Base-by-base conservation (phyloP, 192 early-diverging fungal genomes). In the Rhizophagus clarus region DNA sequence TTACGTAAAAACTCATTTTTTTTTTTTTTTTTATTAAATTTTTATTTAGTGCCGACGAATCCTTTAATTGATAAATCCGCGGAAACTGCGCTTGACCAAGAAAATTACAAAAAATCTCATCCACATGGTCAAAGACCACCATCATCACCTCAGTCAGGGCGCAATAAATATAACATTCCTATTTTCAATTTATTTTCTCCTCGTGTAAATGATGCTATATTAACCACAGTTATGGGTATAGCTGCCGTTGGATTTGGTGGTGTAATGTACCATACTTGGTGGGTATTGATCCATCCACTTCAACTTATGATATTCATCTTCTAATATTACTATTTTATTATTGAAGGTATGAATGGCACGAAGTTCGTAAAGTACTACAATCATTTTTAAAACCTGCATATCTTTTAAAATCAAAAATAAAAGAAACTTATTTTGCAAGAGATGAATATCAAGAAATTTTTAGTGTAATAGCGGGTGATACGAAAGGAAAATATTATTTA, bases 121-220 rank as follows among this genome's bases (percentile, higher is more conserved):
- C 0, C 3, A 1, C 9, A 71, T n/a, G 40, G 31, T 34, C 2
- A n/a, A 4, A 26, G 4, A 7, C 63, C n/a, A 22, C 63, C 63
- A 64, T 24, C 63, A 28, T 11, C 10, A 64, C 8, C 5, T 28
- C 22, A 12, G 7, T 17, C 15, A 45, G 42, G 42, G 12, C 42
- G 42, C 2, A 45, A 12, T 12, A 45, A 45, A 12, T 45, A 11
- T 45, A 45, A 1, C 11, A 12, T 45, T 12, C 11, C 0, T 45
- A 12, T 45, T 45, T 45, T 11, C 11, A 11, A 45, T 11, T 3
- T 49, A 26, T 8, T 79, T 26, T 79, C 77, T 6, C 77, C 64
- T 47, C 77, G 77, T 56, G 77, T 79, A 5, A 79, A 56, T 45
- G 77, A 79, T 79, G 77, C 77, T 32, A 51, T 79, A 10, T 79